A percentile compares a stretch with the other conserved stretches of the same genome.
These are phyloP conservation scores for Ascochyta rabiei DNA, from an alignment of 2,329 filamentous ascomycete species.

Conservation along the genomic window DNA sequence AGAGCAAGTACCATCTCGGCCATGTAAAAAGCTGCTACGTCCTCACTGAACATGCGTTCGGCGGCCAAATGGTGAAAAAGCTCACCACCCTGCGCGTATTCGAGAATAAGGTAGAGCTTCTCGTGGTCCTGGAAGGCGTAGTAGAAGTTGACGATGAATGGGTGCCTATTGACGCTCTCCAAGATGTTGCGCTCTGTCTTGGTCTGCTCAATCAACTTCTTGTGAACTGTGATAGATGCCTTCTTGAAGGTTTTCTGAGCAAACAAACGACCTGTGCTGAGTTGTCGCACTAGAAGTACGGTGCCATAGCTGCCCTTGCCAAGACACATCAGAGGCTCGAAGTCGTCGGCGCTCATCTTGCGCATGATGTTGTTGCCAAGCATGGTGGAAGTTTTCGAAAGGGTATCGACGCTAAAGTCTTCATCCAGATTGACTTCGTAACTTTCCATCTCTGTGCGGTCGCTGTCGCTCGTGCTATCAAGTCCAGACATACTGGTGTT, in stretches of 20 bases:
- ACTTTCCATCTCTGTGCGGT: slow-evolving; percentile 75
- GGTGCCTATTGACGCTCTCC: slow-evolving; percentile 94
- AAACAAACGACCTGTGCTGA: slow-evolving; percentile 83
- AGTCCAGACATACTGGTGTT: slow-evolving; percentile 62
- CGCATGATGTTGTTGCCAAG: slow-evolving; percentile 60
- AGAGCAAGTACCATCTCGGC: slow-evolving; percentile 95
- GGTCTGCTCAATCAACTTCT: slow-evolving; percentile 94
- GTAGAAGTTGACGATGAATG: slow-evolving; percentile 96
- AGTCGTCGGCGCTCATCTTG: slow-evolving; percentile 92
- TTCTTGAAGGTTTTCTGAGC: slow-evolving; percentile 99
- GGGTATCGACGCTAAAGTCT: slow-evolving; percentile 75
- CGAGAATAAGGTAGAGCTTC: slow-evolving; percentile 95
- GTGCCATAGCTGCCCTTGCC: slow-evolving; percentile 97
- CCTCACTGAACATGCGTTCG: slow-evolving; percentile 93
- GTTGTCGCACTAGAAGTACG: slow-evolving; percentile 90
- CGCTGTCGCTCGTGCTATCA: slow-evolving; percentile 62
- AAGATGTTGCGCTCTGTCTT: slow-evolving; percentile 95
- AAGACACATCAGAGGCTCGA: slow-evolving; percentile 86
- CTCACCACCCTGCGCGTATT: slow-evolving; percentile 97
- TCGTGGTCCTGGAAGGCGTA: slow-evolving; percentile 98
- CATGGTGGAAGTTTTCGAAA: slow-evolving; percentile 43
- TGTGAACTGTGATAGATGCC: slow-evolving; percentile 91
- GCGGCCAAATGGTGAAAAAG: slow-evolving; percentile 93
- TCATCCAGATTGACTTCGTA: slow-evolving; percentile 86
- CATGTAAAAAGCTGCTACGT: slow-evolving; percentile 95